These are phyloP conservation scores for Bertia moriformis DNA, from an alignment of 2,329 filamentous ascomycete genomes.

Conservation along the genomic window DNA sequence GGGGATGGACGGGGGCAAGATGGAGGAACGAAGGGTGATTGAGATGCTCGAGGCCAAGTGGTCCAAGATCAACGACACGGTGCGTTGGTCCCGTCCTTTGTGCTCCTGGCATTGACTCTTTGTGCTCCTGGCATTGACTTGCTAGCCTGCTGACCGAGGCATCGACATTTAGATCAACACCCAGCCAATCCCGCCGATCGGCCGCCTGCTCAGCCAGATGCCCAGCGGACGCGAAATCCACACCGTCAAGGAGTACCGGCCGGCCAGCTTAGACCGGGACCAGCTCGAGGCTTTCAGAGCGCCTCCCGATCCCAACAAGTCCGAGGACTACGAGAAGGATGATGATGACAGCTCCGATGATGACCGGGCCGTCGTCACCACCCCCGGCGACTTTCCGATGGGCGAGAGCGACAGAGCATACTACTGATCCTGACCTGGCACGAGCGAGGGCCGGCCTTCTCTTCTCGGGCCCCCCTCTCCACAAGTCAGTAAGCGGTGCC, in stretches of 20 bases:
- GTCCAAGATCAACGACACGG: conserved; percentile 84
- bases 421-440: too few relatives aligned
- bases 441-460: too few relatives aligned
- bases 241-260: conserved; percentile 50
- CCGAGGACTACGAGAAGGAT: conserved; percentile 25
- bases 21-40: conserved; percentile 73
- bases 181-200: conserved; percentile 58
- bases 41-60: conserved; percentile 81
- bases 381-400: too few relatives aligned
- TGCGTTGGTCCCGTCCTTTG: conserved; percentile 24
- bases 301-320: conserved; percentile 29
- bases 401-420: too few relatives aligned
- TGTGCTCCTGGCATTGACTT: not conserved
- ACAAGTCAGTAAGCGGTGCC: too few relatives aligned
- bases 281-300: conserved; percentile 47
- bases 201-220: conserved; percentile 61
- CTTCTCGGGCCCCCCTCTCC: too few relatives aligned
- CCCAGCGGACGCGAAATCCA: conserved; percentile 83
- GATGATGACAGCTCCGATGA: conserved; percentile 26
- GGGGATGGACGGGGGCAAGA: conserved; percentile 70
- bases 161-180: conserved; percentile 57
- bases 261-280: conserved; percentile 49
- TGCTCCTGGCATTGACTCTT: conserved; percentile 1
- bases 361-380: too few relatives aligned
- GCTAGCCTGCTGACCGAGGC: conserved; percentile 5